Evolutionary conservation across 2,329 filamentous ascomycete genomes (phyloP).

Genomic region (Ambrosiella cleistominuta): DNA sequence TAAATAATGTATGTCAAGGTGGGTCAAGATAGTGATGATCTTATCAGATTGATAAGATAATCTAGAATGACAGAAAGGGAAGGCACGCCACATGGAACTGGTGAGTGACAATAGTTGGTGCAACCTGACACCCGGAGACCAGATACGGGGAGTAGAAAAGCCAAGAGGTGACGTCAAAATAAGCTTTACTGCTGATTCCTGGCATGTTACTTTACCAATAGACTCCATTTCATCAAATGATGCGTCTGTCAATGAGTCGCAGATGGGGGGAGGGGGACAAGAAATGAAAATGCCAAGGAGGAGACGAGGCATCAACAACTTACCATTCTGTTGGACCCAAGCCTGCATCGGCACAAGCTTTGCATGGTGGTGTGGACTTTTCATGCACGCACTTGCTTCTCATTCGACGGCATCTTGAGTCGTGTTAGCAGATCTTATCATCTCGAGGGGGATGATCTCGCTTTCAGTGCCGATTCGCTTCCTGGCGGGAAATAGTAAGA

Average conservation of each 20-base stretch:
- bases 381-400: conserved; percentile 38
- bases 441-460: background rate
- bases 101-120: background rate
- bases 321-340: conserved; percentile 33
- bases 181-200: background rate
- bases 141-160: background rate
- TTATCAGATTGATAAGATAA: background rate
- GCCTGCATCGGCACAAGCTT: conserved; percentile 33
- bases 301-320: conserved; percentile 14
- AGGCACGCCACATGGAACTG: background rate
- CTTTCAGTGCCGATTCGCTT: no score
- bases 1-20: background rate
- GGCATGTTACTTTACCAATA: no score
- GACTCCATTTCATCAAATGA: no score
- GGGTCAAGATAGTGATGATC: no score
- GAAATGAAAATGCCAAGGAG: no score
- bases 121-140: background rate
- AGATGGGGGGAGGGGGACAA: no score
- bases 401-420: conserved; percentile 32
- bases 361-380: conserved; percentile 30
- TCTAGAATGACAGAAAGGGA: background rate
- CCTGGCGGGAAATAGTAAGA: no score
- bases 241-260: no score
- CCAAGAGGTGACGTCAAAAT: background rate
- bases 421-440: conserved; percentile 2